Conservation (phyloP, 2,329 filamentous ascomycete genomes). For the Aspergillus ustus region DNA sequence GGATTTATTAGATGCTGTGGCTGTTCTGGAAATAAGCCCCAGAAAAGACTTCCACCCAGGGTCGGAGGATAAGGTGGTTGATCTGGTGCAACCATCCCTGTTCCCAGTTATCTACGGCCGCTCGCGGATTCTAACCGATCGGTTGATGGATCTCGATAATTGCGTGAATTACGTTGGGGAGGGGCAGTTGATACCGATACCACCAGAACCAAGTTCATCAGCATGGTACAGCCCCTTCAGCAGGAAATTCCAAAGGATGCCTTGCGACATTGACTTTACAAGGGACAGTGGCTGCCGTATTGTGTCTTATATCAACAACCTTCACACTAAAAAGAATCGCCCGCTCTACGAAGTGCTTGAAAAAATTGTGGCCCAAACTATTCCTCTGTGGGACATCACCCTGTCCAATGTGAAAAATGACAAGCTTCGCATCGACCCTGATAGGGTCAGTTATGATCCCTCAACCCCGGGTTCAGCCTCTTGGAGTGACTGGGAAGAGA, state of each 20-base stretch:
- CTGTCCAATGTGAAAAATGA: constrained; percentile 15
- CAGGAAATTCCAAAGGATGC: constrained; percentile 54
- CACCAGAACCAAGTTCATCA: not conserved
- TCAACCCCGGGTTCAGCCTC: constrained; percentile 9
- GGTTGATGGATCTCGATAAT: constrained; percentile 28
- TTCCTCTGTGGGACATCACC: constrained; percentile 54
- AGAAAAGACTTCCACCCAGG: constrained; percentile 69
- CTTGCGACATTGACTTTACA: constrained; percentile 41
- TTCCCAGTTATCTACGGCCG: constrained; percentile 41
- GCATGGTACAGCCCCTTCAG: constrained; percentile 24
- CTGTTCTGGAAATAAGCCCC: constrained; percentile 54
- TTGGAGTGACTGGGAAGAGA: constrained; percentile 11
- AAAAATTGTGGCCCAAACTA: constrained; percentile 39
- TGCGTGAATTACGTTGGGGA: constrained; percentile 24
- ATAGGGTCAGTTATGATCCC: constrained; percentile 9
- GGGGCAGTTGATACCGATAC: constrained; percentile 28
- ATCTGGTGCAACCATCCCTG: constrained; percentile 68
- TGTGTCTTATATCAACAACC: constrained; percentile 51
- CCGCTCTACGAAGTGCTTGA: constrained; percentile 44
- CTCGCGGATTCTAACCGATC: constrained; percentile 30
- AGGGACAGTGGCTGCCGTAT: constrained; percentile 31
- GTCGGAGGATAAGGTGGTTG: constrained; percentile 61
- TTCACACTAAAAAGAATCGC: constrained; percentile 41
- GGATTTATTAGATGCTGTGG: constrained; percentile 53
- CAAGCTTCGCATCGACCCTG: constrained; percentile 11